Evolutionary conservation across 2,329 filamentous ascomycete genomes (phyloP), one percentile per base, ranked within the genome.

Genomic region (Phialophora expanda): DNA sequence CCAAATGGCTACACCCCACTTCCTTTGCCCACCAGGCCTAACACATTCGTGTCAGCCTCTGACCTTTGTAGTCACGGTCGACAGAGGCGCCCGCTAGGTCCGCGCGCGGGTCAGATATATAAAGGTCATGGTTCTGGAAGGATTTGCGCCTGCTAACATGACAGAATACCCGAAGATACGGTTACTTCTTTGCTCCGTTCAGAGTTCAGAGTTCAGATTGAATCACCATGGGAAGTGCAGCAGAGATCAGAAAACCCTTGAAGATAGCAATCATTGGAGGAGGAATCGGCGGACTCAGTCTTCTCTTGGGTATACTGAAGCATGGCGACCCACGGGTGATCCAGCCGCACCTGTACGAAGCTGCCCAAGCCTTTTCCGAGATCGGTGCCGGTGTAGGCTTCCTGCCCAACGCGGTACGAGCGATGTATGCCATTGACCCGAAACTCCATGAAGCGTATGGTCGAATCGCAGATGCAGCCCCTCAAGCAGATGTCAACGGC

Each of bases 261-360:
- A 48, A 34, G 24, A 56, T 62, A 11, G 60, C 60, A 7, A 55
- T 62, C n/a, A 41, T 62, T 22, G 60, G 60, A 4, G 60, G 60
- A 56, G 60, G 60, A 20, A 62, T 62, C 20, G 60, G 50, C 24
- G 60, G 60, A 26, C 41, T 62, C 26, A 62, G 50, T 38, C 50
- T 62, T 9, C 51, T 62, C n/a, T 20, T 62, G 34, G 60, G 60
- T n/a, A 46, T 62, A 30, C 55, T 62, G 60, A 56, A 54, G 12
- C 60, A 62, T 26, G 38, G 60, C 14, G 60, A 62, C 12, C 60
- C 28, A n/a, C 50, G 17, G 24, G 60, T 24, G 14, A 34, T 62
- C 12, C 28, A 56, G 44, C 60, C 60, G 38, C 60, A 62, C n/a
- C 60, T 62, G 4, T 62, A 56, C 34, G 60, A 62, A 62, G 60